Base-by-base conservation (phyloP, 2,329 filamentous ascomycete species). In the Coniosporium tulheliwenetii region DNA sequence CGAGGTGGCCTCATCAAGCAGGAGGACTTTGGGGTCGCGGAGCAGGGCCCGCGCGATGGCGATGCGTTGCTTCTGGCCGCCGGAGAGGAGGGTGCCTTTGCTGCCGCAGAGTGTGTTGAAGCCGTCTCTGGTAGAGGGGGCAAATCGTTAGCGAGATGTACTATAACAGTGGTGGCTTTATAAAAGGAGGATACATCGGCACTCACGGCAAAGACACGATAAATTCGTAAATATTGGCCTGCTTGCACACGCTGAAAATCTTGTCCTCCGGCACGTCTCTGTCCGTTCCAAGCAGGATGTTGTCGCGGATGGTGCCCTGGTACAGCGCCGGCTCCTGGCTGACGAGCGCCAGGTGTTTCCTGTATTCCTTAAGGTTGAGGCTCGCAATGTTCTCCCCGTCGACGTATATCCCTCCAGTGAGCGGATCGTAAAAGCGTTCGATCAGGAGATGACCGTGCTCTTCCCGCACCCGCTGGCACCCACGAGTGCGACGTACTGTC, bases 401-500 rank as follows among this genome's bases (percentile, higher is more conserved):
- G 13, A 10, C 8, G 7, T 16, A 37, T 37, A 40, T 40, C 29
- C 15, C 7, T 10, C 39, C 39, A 8, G 8, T 8, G 5, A 10
- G 7, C 9, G 29, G 9, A 7, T 8, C 14, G 30, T 40, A 40
- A 37, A 40, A 40, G 8, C 39, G 19, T 37, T 40, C 39, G n/a
- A 40, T 14, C 35, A 38, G 30, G 8, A 47, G 43, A 46, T 46
- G 33, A n/a, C 39, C 13, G 16, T 45, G 41, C 4, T 50, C 38
- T n/a, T 65, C 2, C 73, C 73, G 41, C 70, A 73, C 5, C 73
- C 72, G 0, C 67, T 73, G 1, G 71, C 63, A 3, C 73, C 73
- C 0, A 77, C 72, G 14, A 76, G 59, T 0, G 71, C 73, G 3
- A 69, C 59, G 38, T 68, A 74, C 34, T 71, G 61, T 10, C 69